Percentiles rank a stretch among this genome's conserved stretches.
phyloP scores from a whole-genome alignment of 2,329 filamentous ascomycete species.

The Ophiostoma sp. region DNA sequence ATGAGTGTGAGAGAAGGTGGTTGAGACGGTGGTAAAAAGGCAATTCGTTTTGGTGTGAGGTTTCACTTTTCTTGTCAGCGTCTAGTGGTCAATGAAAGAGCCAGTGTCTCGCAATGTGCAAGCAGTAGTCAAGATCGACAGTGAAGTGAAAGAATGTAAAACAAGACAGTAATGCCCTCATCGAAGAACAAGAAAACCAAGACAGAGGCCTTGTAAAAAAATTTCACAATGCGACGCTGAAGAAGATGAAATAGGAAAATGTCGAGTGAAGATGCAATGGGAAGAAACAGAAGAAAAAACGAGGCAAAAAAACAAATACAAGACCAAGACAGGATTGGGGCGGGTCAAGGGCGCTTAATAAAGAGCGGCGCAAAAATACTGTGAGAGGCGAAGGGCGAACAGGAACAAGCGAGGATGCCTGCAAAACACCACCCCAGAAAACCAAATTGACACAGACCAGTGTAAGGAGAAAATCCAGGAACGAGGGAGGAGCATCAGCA shows the following conservation, averaged over 20 bases:
- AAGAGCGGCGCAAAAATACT: neutral
- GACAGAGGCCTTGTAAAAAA: constrained; percentile 15
- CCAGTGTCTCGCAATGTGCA: constrained; percentile 22
- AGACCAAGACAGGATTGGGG: neutral
- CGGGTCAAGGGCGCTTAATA: constrained; percentile 16
- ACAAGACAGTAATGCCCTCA: constrained; percentile 20
- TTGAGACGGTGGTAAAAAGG: neutral
- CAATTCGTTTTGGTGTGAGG: neutral
- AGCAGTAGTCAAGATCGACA: constrained; percentile 21
- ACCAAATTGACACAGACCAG: neutral
- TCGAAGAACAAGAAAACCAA: neutral
- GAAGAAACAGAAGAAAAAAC: neutral
- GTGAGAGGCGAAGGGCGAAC: neutral
- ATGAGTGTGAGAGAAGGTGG: neutral
- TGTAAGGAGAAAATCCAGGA: neutral
- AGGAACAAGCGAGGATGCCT: neutral
- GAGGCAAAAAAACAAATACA: neutral
- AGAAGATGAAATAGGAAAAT: neutral
- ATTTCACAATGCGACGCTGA: constrained; percentile 9
- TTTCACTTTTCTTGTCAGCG: constrained; percentile 19
- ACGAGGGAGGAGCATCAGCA: neutral
- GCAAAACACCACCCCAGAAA: neutral
- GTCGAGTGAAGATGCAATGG: neutral
- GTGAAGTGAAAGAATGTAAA: constrained; percentile 24
- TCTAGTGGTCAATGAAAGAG: constrained; percentile 11